Evolutionary conservation across 148 eudicot species (phyloP), one percentile per base, ranked within the genome.

Genomic region (Heliamphora exappendiculata): DNA sequence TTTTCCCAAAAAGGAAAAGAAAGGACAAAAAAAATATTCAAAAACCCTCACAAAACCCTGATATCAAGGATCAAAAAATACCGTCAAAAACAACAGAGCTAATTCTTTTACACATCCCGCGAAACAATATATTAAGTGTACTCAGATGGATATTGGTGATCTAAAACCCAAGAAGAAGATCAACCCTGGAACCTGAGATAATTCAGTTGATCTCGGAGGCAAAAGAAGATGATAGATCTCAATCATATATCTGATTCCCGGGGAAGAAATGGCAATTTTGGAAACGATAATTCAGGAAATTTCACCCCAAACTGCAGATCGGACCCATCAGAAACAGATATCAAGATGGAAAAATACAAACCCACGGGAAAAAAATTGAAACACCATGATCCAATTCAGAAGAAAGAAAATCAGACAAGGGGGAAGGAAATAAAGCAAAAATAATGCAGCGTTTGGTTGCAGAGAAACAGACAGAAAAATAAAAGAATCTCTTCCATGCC

Each of bases 11-110:
- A 51, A 51, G 28, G 26, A 60, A 37, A 62, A 45, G 36, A 13
- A 22, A 67, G 9, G 50, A 33, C n/a, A 44, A 51, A 51, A 3
- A 47, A 28, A 10, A 14, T 51, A 26, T 24, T 29, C 16, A 39
- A 47, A 75, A 64, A 64, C 80, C 80, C 83, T 63, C 58, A 17
- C 13, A 72, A 72, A 81, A 64, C 83, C 83, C 80, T 76, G 37
- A 66, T 24, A 41, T 20, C 44, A 37, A 44, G 58, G 16, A 81
- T 16, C 55, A 64, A 60, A 55, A 36, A 50, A 51, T n/a, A 17
- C 22, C 53, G 37, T 45, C 50, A 33, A 29, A n/a, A 24, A 14
- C 50, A 31, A 41, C 37, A 44, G 11, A 14, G 58, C 1, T 22
- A 9, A 76, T 36, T 16, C 37, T 20, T 26, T 3, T 3, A 53